Percentiles rank a stretch among this genome's conserved stretches.
Evolutionary conservation across 2,329 filamentous ascomycete species (phyloP).

Genomic region (Aureobasidium sp.): DNA sequence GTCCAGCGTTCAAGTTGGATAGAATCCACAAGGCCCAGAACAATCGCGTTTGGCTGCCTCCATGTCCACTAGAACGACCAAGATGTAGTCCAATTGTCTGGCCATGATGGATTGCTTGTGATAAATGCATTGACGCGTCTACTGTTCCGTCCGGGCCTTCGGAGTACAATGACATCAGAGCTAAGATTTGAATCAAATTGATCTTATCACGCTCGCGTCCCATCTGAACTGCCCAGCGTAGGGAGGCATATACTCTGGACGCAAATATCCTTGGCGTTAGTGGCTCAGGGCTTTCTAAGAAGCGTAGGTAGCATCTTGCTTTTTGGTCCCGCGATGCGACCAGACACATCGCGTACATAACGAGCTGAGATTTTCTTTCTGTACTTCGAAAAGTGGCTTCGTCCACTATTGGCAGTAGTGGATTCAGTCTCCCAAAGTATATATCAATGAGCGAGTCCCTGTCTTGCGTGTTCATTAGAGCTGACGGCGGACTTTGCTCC

Average conservation of each 20-base stretch:
- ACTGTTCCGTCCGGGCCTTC: constrained; percentile 38
- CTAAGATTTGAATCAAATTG: constrained; percentile 40
- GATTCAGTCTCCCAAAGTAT: constrained; percentile 41
- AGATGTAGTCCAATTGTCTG: constrained; percentile 47
- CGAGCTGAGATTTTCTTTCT: constrained; percentile 32
- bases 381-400: constrained; percentile 35
- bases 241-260: constrained; percentile 36
- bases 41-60: constrained; percentile 54
- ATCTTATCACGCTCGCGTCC: constrained; percentile 40
- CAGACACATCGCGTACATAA: constrained; percentile 42
- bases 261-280: constrained; percentile 40
- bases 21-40: constrained; percentile 47
- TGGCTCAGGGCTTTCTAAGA: constrained; percentile 24
- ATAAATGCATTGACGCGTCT: constrained; percentile 42
- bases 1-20: constrained; percentile 42
- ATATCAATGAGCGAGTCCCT: constrained; percentile 37
- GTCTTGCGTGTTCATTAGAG: constrained; percentile 29
- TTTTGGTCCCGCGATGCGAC: constrained; percentile 42
- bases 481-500: constrained; percentile 21
- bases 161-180: constrained; percentile 41
- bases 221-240: constrained; percentile 36
- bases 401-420: constrained; percentile 41
- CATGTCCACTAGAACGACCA: constrained; percentile 52
- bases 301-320: constrained; percentile 34
- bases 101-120: constrained; percentile 44